Conservation (phyloP, 139 green algal species). For the Spirogloea muscicola region DNA sequence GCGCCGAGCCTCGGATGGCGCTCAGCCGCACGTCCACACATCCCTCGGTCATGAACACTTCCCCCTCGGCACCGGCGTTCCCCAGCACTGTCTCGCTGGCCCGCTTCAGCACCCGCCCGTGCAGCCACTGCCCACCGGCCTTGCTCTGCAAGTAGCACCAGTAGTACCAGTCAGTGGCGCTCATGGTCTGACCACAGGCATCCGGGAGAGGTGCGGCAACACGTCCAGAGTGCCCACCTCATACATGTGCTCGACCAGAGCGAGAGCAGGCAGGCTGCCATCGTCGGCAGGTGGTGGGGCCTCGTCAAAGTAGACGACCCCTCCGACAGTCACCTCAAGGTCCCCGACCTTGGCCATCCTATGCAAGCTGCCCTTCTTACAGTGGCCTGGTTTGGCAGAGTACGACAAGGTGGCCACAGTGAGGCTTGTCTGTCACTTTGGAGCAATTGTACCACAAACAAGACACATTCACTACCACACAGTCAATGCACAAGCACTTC, state of each 20-base stretch:
- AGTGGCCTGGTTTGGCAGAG: background rate
- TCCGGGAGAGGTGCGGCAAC: too few relatives aligned
- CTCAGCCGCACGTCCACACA: conserved; percentile 31
- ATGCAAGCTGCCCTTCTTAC: background rate
- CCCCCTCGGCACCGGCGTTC: conserved; percentile 68
- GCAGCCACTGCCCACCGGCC: conserved; percentile 47
- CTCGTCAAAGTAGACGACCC: too few relatives aligned
- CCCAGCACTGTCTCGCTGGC: conserved; percentile 82
- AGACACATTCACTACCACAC: too few relatives aligned
- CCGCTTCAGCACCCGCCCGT: conserved; percentile 66
- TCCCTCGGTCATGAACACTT: conserved; percentile 76
- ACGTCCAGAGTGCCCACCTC: too few relatives aligned
- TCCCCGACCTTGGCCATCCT: background rate
- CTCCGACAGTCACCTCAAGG: background rate
- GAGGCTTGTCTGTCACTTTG: background rate
- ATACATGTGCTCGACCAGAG: conserved; percentile 69
- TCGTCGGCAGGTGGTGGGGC: background rate
- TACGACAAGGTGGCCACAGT: background rate
- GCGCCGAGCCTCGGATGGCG: background rate
- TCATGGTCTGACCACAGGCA: too few relatives aligned
- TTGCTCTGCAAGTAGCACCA: too few relatives aligned
- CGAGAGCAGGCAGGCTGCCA: background rate
- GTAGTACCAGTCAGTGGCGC: too few relatives aligned
- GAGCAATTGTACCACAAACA: too few relatives aligned
- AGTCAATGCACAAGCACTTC: too few relatives aligned